phyloP scores from a whole-genome alignment of 202 grass and related monocot genomes.

The Bolboschoenoplectus hybrid region DNA sequence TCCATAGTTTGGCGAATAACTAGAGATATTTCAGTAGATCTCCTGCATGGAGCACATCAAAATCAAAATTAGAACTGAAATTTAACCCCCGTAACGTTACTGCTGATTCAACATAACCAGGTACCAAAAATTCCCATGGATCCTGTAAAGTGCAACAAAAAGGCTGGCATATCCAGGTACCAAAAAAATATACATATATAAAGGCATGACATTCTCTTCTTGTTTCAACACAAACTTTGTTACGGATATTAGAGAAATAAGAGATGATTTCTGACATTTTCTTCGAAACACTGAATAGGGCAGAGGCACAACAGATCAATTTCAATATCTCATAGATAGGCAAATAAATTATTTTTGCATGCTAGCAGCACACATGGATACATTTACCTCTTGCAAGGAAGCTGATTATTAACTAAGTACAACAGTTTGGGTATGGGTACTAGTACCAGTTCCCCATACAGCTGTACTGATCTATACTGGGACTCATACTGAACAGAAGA shows the following conservation, averaged over 20 bases:
- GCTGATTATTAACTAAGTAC: not conserved
- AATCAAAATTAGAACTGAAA: not conserved
- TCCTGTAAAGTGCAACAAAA: not conserved
- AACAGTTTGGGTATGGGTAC: not conserved
- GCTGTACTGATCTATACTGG: constrained; percentile 12
- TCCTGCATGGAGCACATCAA: constrained; percentile 8
- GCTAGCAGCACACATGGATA: not conserved
- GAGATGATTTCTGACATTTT: not conserved
- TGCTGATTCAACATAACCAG: not conserved
- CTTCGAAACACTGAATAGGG: not conserved
- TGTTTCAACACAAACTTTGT: not conserved
- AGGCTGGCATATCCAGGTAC: not conserved
- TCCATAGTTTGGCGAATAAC: constrained; percentile 99
- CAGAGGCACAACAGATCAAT: not conserved
- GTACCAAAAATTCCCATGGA: not conserved
- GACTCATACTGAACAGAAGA: not conserved
- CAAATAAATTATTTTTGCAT: constrained; percentile 12
- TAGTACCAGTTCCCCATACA: not conserved
- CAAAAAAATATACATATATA: not conserved
- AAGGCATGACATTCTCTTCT: not conserved
- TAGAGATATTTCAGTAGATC: constrained; percentile 47
- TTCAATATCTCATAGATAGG: not conserved
- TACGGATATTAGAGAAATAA: not conserved
- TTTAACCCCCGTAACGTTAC: not conserved
- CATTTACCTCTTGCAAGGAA: not conserved